These are phyloP conservation scores for Sarocladiaceae sp. DNA, from an alignment of 2,329 filamentous ascomycete genomes.

Conservation along the genomic window DNA sequence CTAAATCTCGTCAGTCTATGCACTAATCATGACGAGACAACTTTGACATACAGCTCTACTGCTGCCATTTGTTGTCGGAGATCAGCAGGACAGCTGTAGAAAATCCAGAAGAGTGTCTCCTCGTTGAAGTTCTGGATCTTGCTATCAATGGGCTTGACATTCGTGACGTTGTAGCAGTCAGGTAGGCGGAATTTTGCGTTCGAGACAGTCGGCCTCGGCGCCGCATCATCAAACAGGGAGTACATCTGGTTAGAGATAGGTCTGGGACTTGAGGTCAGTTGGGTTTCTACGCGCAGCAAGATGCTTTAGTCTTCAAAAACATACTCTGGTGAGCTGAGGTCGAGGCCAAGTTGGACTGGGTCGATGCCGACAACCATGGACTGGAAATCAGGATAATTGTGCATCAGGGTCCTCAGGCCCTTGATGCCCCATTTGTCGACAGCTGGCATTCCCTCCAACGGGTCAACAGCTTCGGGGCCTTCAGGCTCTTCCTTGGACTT, in stretches of 20 bases:
- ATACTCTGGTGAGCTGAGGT: constrained; percentile 52
- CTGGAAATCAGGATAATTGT: constrained; percentile 57
- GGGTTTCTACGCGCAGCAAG: neutral
- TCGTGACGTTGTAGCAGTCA: constrained; percentile 61
- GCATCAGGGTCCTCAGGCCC: constrained; percentile 56
- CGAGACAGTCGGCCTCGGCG: constrained; percentile 48
- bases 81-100: constrained; percentile 60
- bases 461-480: constrained; percentile 44
- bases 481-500: constrained; percentile 37
- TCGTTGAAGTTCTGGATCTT: constrained; percentile 63
- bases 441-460: constrained; percentile 54
- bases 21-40: neutral
- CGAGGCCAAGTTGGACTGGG: constrained; percentile 49
- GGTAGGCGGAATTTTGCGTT: constrained; percentile 50
- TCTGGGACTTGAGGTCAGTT: constrained; percentile 27
- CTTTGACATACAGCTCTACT: constrained; percentile 49
- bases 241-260: constrained; percentile 53
- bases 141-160: constrained; percentile 57
- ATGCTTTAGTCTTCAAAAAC: constrained; percentile 20
- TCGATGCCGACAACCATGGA: constrained; percentile 56
- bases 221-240: constrained; percentile 54
- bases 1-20: constrained; percentile 26
- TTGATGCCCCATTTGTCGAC: constrained; percentile 61
- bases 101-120: constrained; percentile 64
- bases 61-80: constrained; percentile 58